Evolutionary conservation across 805 yeast genomes (phyloP).

Genomic region (Yarrowia keelungensis): DNA sequence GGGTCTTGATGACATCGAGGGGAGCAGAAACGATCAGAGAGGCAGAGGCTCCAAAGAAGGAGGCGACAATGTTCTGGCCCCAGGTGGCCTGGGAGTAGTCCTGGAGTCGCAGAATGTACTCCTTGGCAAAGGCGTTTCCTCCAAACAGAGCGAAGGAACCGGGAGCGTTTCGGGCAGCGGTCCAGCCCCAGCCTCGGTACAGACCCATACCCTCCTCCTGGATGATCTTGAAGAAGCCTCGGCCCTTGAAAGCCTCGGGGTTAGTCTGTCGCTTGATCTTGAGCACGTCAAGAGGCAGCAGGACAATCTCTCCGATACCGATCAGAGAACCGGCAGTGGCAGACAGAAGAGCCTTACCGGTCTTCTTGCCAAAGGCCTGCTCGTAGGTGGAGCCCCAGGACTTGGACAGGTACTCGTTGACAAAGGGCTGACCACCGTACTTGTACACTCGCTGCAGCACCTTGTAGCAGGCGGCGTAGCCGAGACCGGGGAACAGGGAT

Average conservation of each 20-base stretch:
- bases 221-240: conserved; percentile 88
- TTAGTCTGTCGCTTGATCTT: conserved; percentile 99
- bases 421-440: conserved; percentile 99
- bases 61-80: conserved; percentile 92
- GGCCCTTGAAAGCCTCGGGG: conserved; percentile 99
- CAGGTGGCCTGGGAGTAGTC: conserved; percentile 94
- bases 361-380: conserved; percentile 82
- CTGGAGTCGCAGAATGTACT: conserved; percentile 81
- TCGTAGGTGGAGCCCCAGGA: conserved; percentile 78
- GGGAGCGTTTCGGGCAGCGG: conserved; percentile 99
- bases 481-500: conserved; percentile 95
- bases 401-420: conserved; percentile 84
- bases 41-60: conserved; percentile 95
- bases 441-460: conserved; percentile 96
- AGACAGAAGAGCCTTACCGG: conserved; percentile 95
- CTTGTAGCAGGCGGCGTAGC: conserved; percentile 97
- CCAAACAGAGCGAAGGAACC: conserved; percentile 98
- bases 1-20: conserved; percentile 95
- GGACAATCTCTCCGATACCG: conserved; percentile 97
- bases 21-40: conserved; percentile 97
- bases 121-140: conserved; percentile 98
- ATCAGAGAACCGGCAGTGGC: conserved; percentile 97
- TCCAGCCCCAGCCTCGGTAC: conserved; percentile 99
- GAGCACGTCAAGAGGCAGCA: conserved; percentile 93
- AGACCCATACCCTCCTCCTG: conserved; percentile 91